These are phyloP conservation scores for Emmonsia crescens DNA, from an alignment of 2,329 filamentous ascomycete species.

Conservation along the genomic window DNA sequence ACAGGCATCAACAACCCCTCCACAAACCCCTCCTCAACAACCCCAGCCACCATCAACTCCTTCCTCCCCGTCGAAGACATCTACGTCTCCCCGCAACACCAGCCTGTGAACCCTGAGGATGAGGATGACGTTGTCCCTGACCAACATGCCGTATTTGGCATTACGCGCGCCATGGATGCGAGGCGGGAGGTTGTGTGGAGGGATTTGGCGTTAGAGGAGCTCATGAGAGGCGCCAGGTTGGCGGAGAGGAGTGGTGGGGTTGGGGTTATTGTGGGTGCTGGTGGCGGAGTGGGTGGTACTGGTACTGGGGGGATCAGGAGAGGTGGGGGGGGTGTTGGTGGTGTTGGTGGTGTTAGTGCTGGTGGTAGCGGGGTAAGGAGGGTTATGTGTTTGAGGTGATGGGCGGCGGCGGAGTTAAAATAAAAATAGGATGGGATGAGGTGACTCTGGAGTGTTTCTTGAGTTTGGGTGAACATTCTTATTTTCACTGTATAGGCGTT, in stretches of 20 bases:
- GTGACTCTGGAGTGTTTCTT: not conserved
- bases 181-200: slow-evolving; percentile 46
- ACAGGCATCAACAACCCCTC: slow-evolving; percentile 4
- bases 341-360: slow-evolving; percentile 12
- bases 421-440: not conserved
- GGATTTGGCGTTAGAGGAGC: slow-evolving; percentile 45
- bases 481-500: not conserved
- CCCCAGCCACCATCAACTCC: slow-evolving; percentile 12
- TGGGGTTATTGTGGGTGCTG: slow-evolving; percentile 7
- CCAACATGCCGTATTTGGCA: slow-evolving; percentile 57
- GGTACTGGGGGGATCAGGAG: slow-evolving; percentile 17
- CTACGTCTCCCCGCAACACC: slow-evolving; percentile 48
- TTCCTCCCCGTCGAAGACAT: slow-evolving; percentile 49
- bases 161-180: slow-evolving; percentile 49
- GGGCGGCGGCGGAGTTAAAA: not conserved
- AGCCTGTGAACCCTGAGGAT: slow-evolving; percentile 55
- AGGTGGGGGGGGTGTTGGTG: slow-evolving; percentile 14
- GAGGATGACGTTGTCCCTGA: slow-evolving; percentile 58
- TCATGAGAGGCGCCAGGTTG: slow-evolving; percentile 33
- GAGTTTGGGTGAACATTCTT: not conserved
- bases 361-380: slow-evolving; percentile 23
- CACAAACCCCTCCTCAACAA: slow-evolving; percentile 15
- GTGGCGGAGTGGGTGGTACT: slow-evolving; percentile 37
- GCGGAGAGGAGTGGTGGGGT: slow-evolving; percentile 16
- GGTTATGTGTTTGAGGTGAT: slow-evolving; percentile 27